These are phyloP conservation scores for barley (Hordeum vulgare) DNA, from an alignment of 176 grass and related monocot species.

Conservation along the genomic window DNA sequence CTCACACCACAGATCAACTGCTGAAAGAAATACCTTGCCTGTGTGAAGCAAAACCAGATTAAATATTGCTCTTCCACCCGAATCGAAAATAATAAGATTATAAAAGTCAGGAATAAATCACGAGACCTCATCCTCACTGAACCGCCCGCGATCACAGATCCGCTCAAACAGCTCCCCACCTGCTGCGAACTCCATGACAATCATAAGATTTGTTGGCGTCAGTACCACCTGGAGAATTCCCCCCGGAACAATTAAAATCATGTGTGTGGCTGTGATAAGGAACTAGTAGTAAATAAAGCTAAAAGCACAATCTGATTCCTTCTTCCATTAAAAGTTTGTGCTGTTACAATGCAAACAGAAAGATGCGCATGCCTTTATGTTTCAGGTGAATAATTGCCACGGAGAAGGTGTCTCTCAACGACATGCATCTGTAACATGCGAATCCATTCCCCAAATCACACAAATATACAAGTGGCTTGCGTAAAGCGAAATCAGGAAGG, in stretches of 20 bases:
- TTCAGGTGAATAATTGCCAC: background rate
- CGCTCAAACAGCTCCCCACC: constrained; percentile 87
- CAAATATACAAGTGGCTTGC: background rate
- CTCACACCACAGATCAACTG: constrained; percentile 93
- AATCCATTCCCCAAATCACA: background rate
- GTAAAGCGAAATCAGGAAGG: background rate
- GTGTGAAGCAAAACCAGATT: constrained; percentile 30
- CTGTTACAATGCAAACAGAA: background rate
- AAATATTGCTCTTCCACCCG: constrained; percentile 9
- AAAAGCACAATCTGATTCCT: constrained; percentile 8
- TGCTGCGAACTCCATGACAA: constrained; percentile 91
- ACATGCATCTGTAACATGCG: constrained; percentile 1
- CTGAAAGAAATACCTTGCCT: constrained; percentile 90
- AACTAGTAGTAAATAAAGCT: background rate
- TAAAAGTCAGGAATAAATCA: constrained; percentile 17
- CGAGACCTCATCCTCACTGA: constrained; percentile 94
- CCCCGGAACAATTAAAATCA: constrained; percentile 16
- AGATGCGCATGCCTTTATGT: background rate
- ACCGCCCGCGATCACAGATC: constrained; percentile 77
- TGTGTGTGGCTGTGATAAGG: background rate
- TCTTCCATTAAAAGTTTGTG: background rate
- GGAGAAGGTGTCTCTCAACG: background rate
- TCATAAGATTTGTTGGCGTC: constrained; percentile 80
- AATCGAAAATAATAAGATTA: background rate
- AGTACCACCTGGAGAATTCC: constrained; percentile 57